phyloP scores from a whole-genome alignment of 108 stramenopile genomes.

The Nannochloropsis oceanica region DNA sequence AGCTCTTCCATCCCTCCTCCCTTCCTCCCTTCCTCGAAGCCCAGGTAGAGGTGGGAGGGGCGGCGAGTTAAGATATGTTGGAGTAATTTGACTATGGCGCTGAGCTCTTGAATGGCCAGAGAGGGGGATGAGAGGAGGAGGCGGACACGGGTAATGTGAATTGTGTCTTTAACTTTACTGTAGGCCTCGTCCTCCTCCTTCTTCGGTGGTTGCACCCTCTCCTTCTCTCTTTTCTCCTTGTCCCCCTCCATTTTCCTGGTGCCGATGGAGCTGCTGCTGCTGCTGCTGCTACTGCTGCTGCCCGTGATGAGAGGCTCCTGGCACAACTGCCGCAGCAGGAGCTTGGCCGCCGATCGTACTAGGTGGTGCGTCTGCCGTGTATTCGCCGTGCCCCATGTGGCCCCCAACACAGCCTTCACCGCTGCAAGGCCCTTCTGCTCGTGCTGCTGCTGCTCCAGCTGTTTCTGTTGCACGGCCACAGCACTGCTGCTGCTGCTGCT shows the following conservation, averaged over 20 bases:
- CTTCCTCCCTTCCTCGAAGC: not conserved
- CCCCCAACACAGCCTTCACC: not conserved
- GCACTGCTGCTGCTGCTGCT: not conserved
- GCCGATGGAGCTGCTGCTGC: no score
- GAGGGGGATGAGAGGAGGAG: not conserved
- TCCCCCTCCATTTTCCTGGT: no score
- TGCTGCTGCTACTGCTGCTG: no score
- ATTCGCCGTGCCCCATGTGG: not conserved
- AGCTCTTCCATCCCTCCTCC: not conserved
- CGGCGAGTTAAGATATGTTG: not conserved
- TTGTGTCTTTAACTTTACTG: not conserved
- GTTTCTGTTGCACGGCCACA: not conserved
- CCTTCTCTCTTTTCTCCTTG: not conserved
- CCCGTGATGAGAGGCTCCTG: not conserved
- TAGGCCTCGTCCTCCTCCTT: not conserved
- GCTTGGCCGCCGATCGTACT: not conserved
- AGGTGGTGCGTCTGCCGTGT: not conserved
- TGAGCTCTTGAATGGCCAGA: not conserved
- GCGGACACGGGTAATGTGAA: not conserved
- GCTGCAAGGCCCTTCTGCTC: not conserved
- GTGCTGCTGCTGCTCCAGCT: not conserved
- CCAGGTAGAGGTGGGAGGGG: not conserved
- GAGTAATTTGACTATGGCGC: not conserved
- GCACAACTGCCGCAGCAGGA: not conserved
- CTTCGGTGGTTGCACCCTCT: not conserved